Evolutionary conservation across 306 rosid species (phyloP).

Genomic region (Psophocarpus tetragonolobus): DNA sequence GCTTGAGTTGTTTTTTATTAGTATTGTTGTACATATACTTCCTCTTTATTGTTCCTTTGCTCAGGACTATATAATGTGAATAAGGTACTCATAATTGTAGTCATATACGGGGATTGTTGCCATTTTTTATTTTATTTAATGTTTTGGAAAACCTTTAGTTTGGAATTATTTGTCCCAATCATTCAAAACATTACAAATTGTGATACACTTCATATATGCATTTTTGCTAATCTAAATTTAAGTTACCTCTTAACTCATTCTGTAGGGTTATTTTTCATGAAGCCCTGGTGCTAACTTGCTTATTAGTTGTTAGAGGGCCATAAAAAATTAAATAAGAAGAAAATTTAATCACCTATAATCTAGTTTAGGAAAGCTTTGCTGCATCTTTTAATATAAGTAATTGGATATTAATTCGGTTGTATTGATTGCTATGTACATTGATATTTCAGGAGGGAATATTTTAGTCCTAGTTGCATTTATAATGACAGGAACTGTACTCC

Average conservation of each 20-base stretch:
- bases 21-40: not conserved
- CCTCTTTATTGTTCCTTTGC: not conserved
- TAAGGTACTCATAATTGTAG: not conserved
- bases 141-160: not conserved
- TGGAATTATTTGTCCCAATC: not conserved
- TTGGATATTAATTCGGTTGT: constrained; percentile 17
- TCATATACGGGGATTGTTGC: not conserved
- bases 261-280: constrained; percentile 6
- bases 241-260: not conserved
- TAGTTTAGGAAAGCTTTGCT: constrained; percentile 2
- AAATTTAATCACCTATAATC: not conserved
- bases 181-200: not conserved
- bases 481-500: not conserved
- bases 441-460: not conserved
- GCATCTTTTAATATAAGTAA: constrained; percentile 22
- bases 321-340: not conserved
- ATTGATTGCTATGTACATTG: not conserved
- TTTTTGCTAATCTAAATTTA: not conserved
- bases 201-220: not conserved
- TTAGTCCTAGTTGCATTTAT: not conserved
- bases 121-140: not conserved
- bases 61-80: not conserved
- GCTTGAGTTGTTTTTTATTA: not conserved
- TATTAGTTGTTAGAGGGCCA: constrained; percentile 10
- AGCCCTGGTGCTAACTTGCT: not conserved